Evolutionary conservation across 176 grass and related monocot genomes (phyloP), one percentile per base, ranked within the genome.

Genomic region (Raddia guianensis): DNA sequence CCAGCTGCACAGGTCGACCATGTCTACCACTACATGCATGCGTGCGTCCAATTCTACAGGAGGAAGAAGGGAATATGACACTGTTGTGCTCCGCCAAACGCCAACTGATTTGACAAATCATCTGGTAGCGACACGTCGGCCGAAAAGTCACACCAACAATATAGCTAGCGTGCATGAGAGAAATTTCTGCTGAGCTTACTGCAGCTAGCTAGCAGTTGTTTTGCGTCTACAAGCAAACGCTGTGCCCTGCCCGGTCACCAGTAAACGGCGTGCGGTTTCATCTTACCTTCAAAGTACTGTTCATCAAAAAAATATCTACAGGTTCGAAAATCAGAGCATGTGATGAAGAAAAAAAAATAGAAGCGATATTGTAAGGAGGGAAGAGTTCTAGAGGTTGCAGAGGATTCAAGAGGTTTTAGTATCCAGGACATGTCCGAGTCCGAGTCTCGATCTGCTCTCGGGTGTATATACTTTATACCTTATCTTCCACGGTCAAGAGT

Each of bases 81-180:
- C 37, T 6, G 12, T 33, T 19, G 27, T 58, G 40, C 10, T 18
- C 57, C 42, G 27, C 33, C 15, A 11, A 11, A 21, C 18, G 56
- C 44, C 84, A 53, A 51, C 52, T 33, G 70, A 53, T 75, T 66
- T 10, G 63, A 51, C 12, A 3, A 76, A 53, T 63, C 37, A 15
- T 54, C 53, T 60, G 51, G 9, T 47, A 16, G 15, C n/a, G 4
- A 16, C 14, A 8, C 12, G 46, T 34, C 3, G 53, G 12, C 52
- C 13, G 56, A 57, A 27, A 76, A 45, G 74, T 83, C 80, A n/a
- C 44, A 3, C 59, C 80, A 73, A 66, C 73, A 48, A 13, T 1
- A 40, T 55, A 82, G 34, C 33, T 43, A 53, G 63, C 65, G 20
- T 27, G 40, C 11, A 3, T 1, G 16, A 34, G 20, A 34, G 20